phyloP scores from a whole-genome alignment of 768 basidiomycete species.

The Piloderma croceum region DNA sequence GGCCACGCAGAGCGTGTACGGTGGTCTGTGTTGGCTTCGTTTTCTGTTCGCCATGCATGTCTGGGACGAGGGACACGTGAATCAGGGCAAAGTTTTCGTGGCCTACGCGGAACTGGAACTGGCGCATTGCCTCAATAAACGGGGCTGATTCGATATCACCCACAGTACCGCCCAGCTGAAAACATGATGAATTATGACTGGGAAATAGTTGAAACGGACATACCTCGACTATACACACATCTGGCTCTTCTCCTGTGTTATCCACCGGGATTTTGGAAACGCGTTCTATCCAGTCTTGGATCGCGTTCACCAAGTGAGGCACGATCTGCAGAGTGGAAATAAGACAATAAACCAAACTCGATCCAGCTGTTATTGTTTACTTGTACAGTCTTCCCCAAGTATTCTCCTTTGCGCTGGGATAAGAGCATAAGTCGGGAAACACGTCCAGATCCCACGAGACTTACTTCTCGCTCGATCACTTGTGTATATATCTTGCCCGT shows the following conservation, averaged over 20 bases:
- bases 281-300: conserved; percentile 98
- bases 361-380: conserved; percentile 30
- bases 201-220: conserved; percentile 1
- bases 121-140: conserved; percentile 98
- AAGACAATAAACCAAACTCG: not conserved
- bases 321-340: conserved; percentile 58
- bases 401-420: conserved; percentile 69
- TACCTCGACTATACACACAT: conserved; percentile 97
- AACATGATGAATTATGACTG: not conserved
- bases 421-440: conserved; percentile 1
- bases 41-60: conserved; percentile 98
- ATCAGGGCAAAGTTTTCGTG: conserved; percentile 95
- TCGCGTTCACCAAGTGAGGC: conserved; percentile 92
- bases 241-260: conserved; percentile 86
- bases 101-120: conserved; percentile 98
- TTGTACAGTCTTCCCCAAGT: conserved; percentile 96
- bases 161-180: conserved; percentile 94
- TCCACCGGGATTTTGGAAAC: conserved; percentile 94
- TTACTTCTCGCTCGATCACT: conserved; percentile 95
- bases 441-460: conserved; percentile 16
- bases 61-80: conserved; percentile 96
- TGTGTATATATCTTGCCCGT: conserved; percentile 97
- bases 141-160: conserved; percentile 99
- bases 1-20: conserved; percentile 85
- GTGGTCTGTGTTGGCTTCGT: conserved; percentile 99